Percentiles rank a stretch among this genome's conserved stretches.
These are phyloP conservation scores for Boletus rufocinnamomeus DNA, from an alignment of 768 basidiomycete genomes.

Conservation along the genomic window DNA sequence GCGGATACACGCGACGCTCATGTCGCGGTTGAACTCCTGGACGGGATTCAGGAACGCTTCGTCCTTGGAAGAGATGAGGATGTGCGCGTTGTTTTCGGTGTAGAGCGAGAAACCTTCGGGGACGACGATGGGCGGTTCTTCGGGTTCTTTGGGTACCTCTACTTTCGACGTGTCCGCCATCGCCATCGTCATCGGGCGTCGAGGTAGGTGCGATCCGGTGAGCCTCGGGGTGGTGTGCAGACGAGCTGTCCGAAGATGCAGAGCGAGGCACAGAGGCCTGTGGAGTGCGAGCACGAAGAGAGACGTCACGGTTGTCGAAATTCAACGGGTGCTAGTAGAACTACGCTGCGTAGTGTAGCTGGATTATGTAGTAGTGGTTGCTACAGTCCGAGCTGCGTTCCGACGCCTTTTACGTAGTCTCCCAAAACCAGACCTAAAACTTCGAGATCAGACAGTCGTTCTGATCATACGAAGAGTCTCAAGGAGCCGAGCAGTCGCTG, in stretches of 20 bases:
- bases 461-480: too few species aligned
- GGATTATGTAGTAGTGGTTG: too few species aligned
- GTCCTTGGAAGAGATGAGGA: conserved; percentile 53
- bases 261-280: conserved; percentile 34
- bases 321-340: background rate
- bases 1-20: conserved; percentile 87
- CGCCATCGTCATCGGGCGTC: conserved; percentile 11
- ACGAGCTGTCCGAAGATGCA: conserved; percentile 7
- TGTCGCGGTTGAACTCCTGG: conserved; percentile 97
- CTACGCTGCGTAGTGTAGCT: too few species aligned
- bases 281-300: conserved; percentile 12
- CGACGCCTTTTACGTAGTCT: too few species aligned
- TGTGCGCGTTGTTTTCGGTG: conserved; percentile 78
- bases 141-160: background rate
- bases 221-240: background rate
- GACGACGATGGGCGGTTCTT: conserved; percentile 39
- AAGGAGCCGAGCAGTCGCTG: too few species aligned
- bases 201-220: background rate
- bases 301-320: conserved; percentile 22
- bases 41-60: conserved; percentile 96
- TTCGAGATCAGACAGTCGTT: too few species aligned
- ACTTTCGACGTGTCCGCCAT: conserved; percentile 1
- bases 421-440: too few species aligned
- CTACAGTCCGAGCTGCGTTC: too few species aligned
- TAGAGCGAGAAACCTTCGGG: conserved; percentile 80